Base-by-base conservation (phyloP, 1,139 yeast species). In the Citeromyces hawaiiensis region DNA sequence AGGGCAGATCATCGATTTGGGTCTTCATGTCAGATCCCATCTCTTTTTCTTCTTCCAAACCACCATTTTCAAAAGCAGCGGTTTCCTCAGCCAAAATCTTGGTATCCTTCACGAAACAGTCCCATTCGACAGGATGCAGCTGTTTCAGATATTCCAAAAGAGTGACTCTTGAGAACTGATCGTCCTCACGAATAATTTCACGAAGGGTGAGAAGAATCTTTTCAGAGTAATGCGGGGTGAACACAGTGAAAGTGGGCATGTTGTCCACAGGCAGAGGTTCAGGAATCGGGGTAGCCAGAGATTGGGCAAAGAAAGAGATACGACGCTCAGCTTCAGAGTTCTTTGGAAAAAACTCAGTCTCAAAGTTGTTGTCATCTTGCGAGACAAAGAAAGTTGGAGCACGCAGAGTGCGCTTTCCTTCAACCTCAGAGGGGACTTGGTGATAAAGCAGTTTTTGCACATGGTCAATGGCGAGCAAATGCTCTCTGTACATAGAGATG, bases 281-380 rank as follows among this genome's bases (percentile, higher is more conserved):
- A 0, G 85, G 80, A 36, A 86, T 67, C 0, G 91, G 80, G 0
- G 87, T 78, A 0, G 94, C 74, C 38, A 86, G 56, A 0, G 94
- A 83, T 52, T 85, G 95, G 0, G 96, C 95, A 66, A 86, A 86
- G 50, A 82, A 86, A 0, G 93, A 78, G 2, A 86, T 72, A 40
- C 96, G 64, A 48, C 96, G 61, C 51, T 82, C 80, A 0, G 94
- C 93, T 52, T 83, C 95, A 5, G 81, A 71, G 37, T 76, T 77
- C 11, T 16, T 6, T 8, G 30, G 8, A 15, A 35, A 35, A 42
- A 66, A 65, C 17, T 68, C 68, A 27, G 94, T 83, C 68, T 93
- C 99, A n/a, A n/a, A n/a, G n/a, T 57, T 52, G 43, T 52, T 68
- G 50, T 82, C 94, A 57, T 80, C 94, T 50, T 80, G 87, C n/a